Evolutionary conservation across 345 rosid genomes (phyloP), one percentile per base, ranked within the genome.

Genomic region (Diplotaxis tenuifolia): DNA sequence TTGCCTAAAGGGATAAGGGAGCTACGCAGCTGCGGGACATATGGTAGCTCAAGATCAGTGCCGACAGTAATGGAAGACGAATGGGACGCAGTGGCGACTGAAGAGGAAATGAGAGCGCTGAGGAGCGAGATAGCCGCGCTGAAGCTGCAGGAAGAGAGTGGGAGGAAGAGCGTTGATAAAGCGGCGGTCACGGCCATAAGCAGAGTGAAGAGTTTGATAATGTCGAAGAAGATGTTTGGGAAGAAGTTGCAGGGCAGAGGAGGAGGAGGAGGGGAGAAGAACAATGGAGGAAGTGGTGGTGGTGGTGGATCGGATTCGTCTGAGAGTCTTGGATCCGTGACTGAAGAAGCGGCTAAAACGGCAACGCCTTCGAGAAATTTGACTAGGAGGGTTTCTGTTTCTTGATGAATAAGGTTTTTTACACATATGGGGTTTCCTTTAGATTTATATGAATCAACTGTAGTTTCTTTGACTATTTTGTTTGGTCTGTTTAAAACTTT

Each of bases 301-400:
- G 86, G 84, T 23, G 86, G 91, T 28, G 91, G 96, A 7, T 92
- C 97, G 1, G 97, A 89, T 68, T 92, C 97, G 4, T 86, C 96
- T 0, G 97, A 84, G 29, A 82, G 90, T 63, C 82, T 84, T 19
- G 92, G 87, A 40, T 89, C 93, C 27, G 79, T 83, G 34, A 80
- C 18, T 5, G 77, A 84, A 0, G 97, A 88, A 59, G 84, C 82
- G 32, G 80, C 73, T 3, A 70, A 76, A 59, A 88, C 87, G 23
- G 83, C 77, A 2, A 89, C 92, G 19, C 90, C 92, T 64, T 88
- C 92, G 4, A 84, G 88, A 76, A 86, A 86, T 62, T 77, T 66
- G 52, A 45, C 67, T 23, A 79, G 89, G 81, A 88, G 92, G 80
- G 73, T 81, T 49, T 89, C 92, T 20, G 96, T 89, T 57, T 92